Percentiles rank a stretch among this genome's conserved stretches.
These are phyloP conservation scores for Capronia americana DNA, from an alignment of 2,329 filamentous ascomycete species.

Conservation along the genomic window DNA sequence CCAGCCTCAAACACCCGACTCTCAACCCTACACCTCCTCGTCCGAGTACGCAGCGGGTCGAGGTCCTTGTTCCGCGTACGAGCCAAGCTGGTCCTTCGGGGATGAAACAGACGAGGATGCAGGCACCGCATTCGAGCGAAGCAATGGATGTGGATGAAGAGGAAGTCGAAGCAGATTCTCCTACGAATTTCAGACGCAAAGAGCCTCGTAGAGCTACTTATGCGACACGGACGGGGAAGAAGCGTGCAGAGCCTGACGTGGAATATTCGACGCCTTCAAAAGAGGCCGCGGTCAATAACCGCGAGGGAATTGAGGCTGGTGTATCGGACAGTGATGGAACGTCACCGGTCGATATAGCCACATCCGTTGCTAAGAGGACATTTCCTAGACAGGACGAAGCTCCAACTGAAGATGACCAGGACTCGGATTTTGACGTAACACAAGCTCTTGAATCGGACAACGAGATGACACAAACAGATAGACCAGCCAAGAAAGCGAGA, in stretches of 20 bases:
- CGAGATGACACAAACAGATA: not conserved
- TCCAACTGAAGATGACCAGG: conserved; percentile 10
- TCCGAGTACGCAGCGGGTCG: conserved; percentile 9
- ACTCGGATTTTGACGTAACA: conserved; percentile 20
- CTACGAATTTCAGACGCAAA: conserved; percentile 6
- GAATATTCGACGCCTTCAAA: conserved; percentile 28
- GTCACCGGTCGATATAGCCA: conserved; percentile 29
- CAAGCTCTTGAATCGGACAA: conserved; percentile 2
- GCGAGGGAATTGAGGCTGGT: not conserved
- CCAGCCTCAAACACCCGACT: conserved; percentile 28
- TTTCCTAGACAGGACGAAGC: conserved; percentile 12
- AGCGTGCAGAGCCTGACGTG: conserved; percentile 30
- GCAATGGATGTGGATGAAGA: not conserved
- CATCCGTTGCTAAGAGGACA: conserved; percentile 32
- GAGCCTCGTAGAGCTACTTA: conserved; percentile 23
- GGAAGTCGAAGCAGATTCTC: not conserved
- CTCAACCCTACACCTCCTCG: conserved; percentile 22
- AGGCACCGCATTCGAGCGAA: not conserved
- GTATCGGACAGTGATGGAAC: conserved; percentile 11
- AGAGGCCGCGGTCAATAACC: not conserved
- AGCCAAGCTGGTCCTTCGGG: conserved; percentile 24
- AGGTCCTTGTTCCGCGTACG: conserved; percentile 30
- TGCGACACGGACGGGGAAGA: conserved; percentile 33
- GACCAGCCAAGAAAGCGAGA: not conserved
- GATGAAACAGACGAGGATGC: conserved; percentile 9